phyloP scores from a whole-genome alignment of 2,329 filamentous ascomycete genomes.

The Microdochium nivale region DNA sequence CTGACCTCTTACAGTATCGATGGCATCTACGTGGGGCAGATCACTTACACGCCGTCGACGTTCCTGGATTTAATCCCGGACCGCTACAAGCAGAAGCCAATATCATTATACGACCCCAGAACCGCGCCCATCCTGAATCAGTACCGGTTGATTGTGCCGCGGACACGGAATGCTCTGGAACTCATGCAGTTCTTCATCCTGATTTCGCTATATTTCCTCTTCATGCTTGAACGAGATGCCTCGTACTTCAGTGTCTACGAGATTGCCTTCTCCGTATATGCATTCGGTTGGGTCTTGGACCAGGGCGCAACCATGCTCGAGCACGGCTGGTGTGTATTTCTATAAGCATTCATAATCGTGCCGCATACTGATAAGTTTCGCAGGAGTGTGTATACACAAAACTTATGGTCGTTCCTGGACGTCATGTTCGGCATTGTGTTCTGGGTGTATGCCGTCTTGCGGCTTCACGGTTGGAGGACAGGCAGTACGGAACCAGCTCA shows the following conservation, averaged over 20 bases:
- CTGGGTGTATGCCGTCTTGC: conserved; percentile 56
- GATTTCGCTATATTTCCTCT: conserved; percentile 58
- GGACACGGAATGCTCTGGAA: conserved; percentile 69
- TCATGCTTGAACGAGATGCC: conserved; percentile 63
- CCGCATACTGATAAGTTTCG: conserved; percentile 3
- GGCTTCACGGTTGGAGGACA: conserved; percentile 53
- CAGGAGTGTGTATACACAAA: conserved; percentile 78
- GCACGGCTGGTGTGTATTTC: conserved; percentile 54
- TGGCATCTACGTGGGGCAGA: conserved; percentile 71
- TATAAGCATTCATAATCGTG: not conserved
- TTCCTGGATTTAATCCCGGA: conserved; percentile 81
- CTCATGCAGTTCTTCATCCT: conserved; percentile 64
- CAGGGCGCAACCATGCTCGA: conserved; percentile 70
- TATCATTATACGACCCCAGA: conserved; percentile 70
- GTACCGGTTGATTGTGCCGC: conserved; percentile 74
- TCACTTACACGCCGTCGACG: conserved; percentile 74
- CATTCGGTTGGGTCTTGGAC: conserved; percentile 71
- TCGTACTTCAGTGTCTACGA: conserved; percentile 49
- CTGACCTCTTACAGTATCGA: conserved; percentile 42
- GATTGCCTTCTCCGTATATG: conserved; percentile 62
- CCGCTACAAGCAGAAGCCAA: conserved; percentile 76
- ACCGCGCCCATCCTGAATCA: conserved; percentile 73
- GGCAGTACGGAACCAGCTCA: conserved; percentile 41
- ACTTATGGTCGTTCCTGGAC: conserved; percentile 82
- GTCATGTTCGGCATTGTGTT: conserved; percentile 70